These are phyloP conservation scores for Pyricularia grisea DNA, from an alignment of 2,329 filamentous ascomycete species.

Conservation along the genomic window DNA sequence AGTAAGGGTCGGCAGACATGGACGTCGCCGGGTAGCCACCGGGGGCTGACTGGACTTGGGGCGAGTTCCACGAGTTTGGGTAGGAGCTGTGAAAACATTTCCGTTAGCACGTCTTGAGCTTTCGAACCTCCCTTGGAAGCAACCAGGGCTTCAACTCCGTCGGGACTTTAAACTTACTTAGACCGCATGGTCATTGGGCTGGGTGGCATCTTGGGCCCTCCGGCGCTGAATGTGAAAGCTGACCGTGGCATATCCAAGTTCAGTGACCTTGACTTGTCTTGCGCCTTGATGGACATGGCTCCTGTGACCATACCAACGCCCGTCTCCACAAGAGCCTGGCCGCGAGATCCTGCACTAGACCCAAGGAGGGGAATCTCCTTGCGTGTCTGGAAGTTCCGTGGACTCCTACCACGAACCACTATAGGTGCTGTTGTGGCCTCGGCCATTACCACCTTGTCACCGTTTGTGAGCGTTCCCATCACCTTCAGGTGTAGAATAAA, in stretches of 20 bases:
- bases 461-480: constrained; percentile 72
- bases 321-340: constrained; percentile 62
- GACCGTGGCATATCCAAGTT: constrained; percentile 47
- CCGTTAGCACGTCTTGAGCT: not conserved
- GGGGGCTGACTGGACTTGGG: constrained; percentile 27
- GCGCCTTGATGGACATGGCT: constrained; percentile 42
- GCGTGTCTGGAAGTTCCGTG: constrained; percentile 86
- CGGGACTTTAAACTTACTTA: constrained; percentile 35
- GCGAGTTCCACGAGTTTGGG: constrained; percentile 42
- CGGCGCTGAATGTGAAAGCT: constrained; percentile 46
- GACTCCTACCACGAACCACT: constrained; percentile 86
- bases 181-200: constrained; percentile 47
- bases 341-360: constrained; percentile 64
- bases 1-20: constrained; percentile 39
- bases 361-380: constrained; percentile 86
- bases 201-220: constrained; percentile 39
- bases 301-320: constrained; percentile 52
- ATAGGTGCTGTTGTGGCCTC: constrained; percentile 85
- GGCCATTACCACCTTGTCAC: constrained; percentile 70
- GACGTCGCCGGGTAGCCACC: constrained; percentile 37
- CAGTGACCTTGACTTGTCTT: constrained; percentile 42
- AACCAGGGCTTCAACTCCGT: not conserved
- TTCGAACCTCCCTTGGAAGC: not conserved
- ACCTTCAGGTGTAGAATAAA: constrained; percentile 87
- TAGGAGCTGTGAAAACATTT: constrained; percentile 36